Conservation (phyloP, 2,329 filamentous ascomycete genomes). For the Albophoma yamanashiensis region DNA sequence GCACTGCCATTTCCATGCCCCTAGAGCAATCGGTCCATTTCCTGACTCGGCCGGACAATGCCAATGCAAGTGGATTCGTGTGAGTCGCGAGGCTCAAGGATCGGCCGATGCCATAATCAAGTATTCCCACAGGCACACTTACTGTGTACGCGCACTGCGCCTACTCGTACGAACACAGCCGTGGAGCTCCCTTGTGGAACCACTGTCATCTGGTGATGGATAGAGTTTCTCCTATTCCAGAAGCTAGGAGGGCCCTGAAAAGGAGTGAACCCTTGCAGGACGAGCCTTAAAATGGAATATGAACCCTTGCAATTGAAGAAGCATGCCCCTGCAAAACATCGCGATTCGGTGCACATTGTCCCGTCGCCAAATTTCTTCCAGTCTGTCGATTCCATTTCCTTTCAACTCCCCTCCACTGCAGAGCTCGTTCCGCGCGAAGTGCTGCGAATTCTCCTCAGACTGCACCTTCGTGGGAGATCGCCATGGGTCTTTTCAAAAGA, state of each 20-base stretch:
- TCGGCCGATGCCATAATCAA: neutral
- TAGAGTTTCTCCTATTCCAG: neutral
- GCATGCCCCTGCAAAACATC: neutral
- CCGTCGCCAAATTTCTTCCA: neutral
- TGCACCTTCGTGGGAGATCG: neutral
- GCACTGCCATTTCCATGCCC: neutral
- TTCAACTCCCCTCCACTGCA: neutral
- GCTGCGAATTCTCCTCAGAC: neutral
- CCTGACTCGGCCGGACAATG: neutral
- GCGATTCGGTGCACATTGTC: neutral
- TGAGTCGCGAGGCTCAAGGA: neutral
- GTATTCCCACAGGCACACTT: neutral
- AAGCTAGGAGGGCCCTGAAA: neutral
- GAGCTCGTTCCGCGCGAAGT: neutral
- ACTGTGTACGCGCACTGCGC: neutral
- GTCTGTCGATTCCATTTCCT: neutral
- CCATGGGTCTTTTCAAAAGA: constrained; percentile 3
- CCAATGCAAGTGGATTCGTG: neutral
- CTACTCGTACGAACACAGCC: neutral
- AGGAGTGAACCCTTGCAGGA: neutral
- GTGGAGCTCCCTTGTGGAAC: neutral
- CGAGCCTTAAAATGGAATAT: neutral
- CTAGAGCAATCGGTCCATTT: neutral
- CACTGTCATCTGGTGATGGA: neutral
- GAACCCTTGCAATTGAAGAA: neutral